Evolutionary conservation across 2,329 filamentous ascomycete genomes (phyloP).

Genomic region (Microsporum ferrugineum): DNA sequence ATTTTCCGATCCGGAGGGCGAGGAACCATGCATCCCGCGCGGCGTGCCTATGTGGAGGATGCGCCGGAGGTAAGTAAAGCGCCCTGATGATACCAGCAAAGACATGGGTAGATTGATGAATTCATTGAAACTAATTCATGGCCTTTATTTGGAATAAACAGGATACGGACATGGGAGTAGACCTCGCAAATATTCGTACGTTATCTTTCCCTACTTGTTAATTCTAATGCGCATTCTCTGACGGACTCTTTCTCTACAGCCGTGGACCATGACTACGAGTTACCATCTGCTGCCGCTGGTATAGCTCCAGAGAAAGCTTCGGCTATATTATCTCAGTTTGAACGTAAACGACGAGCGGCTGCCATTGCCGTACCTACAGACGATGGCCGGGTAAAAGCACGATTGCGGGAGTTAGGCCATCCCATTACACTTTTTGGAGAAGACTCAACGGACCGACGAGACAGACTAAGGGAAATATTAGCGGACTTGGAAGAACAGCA

Average conservation of each 20-base stretch:
- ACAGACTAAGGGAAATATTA: constrained; percentile 71
- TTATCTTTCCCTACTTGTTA: constrained; percentile 16
- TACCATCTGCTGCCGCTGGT: constrained; percentile 54
- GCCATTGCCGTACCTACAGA: constrained; percentile 89
- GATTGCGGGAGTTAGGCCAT: constrained; percentile 76
- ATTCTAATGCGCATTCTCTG: not conserved
- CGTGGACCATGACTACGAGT: constrained; percentile 72
- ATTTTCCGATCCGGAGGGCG: not conserved
- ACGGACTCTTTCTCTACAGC: constrained; percentile 30
- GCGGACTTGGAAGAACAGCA: constrained; percentile 58
- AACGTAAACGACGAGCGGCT: constrained; percentile 78
- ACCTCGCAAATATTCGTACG: constrained; percentile 53
- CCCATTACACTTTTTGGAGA: constrained; percentile 93
- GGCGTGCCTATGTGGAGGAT: constrained; percentile 91
- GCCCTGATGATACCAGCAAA: not conserved
- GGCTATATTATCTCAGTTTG: constrained; percentile 75
- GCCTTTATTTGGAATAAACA: constrained; percentile 21
- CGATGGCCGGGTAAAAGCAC: constrained; percentile 70
- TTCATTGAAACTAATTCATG: not conserved
- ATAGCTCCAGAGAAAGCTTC: constrained; percentile 71
- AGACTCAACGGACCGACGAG: constrained; percentile 70
- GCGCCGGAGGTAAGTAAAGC: constrained; percentile 51
- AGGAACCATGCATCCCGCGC: constrained; percentile 64
- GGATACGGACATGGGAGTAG: constrained; percentile 48
- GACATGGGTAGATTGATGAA: not conserved